A percentile compares a stretch with the other conserved stretches of the same genome.
Conservation (phyloP, 805 yeast species). For the Sporopachydermia lactativora region DNA sequence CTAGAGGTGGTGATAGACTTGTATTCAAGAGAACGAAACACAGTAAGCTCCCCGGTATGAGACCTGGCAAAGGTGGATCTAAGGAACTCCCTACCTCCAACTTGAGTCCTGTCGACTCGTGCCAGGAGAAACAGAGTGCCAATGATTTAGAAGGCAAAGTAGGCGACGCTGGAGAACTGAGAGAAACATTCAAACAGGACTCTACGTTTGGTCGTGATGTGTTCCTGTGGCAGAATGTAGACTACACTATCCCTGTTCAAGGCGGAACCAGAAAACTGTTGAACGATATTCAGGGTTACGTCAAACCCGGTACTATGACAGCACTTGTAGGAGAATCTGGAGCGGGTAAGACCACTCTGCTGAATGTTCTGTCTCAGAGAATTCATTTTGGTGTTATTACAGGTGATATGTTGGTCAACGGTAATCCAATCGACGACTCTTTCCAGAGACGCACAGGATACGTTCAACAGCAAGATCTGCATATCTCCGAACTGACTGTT, state of each 20-base stretch:
- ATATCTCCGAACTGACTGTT: slow-evolving; percentile 53
- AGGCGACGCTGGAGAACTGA: slow-evolving; percentile 14
- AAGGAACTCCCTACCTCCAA: slow-evolving; percentile 16
- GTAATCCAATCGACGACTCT: slow-evolving; percentile 44
- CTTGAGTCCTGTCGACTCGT: too few species aligned
- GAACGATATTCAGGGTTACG: slow-evolving; percentile 51
- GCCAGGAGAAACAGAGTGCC: background rate
- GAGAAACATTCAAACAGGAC: slow-evolving; percentile 23
- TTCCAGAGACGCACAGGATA: slow-evolving; percentile 71
- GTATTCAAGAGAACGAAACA: slow-evolving; percentile 14
- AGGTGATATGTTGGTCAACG: slow-evolving; percentile 62
- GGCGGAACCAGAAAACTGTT: slow-evolving; percentile 25
- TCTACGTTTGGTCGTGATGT: slow-evolving; percentile 27
- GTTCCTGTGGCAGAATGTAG: slow-evolving; percentile 49
- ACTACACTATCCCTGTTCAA: slow-evolving; percentile 35
- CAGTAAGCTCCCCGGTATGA: too few species aligned
- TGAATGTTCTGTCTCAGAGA: slow-evolving; percentile 61
- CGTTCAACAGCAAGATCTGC: slow-evolving; percentile 73
- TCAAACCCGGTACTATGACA: slow-evolving; percentile 68
- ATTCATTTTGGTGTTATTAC: slow-evolving; percentile 57
- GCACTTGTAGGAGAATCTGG: slow-evolving; percentile 83
- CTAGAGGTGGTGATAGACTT: slow-evolving; percentile 19
- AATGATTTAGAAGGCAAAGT: slow-evolving; percentile 17
- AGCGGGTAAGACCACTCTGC: slow-evolving; percentile 72
- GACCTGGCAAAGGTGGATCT: slow-evolving; percentile 23